Conservation (phyloP, 2,329 filamentous ascomycete species). For the Purpureocillium takamizusanense region DNA sequence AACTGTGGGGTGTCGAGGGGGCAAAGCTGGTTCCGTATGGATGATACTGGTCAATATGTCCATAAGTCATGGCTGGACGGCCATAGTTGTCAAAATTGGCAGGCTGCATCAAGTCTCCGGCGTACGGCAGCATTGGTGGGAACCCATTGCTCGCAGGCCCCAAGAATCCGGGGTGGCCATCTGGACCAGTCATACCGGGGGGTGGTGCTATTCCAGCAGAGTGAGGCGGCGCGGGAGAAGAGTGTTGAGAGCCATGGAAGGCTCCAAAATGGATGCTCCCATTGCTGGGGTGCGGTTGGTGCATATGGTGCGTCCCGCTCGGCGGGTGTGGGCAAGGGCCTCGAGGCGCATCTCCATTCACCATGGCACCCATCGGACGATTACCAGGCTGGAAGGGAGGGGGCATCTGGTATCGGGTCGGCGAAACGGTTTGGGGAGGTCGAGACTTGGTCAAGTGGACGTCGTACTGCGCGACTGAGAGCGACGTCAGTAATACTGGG, state of each 20-base stretch:
- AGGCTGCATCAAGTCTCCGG: constrained; percentile 23
- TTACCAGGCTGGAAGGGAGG: constrained; percentile 30
- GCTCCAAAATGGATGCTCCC: constrained; percentile 48
- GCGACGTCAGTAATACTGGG: constrained; percentile 4
- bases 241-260: constrained; percentile 44
- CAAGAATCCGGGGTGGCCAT: constrained; percentile 24
- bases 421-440: constrained; percentile 21
- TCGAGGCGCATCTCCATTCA: constrained; percentile 22
- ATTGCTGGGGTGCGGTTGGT: constrained; percentile 45
- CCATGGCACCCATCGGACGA: constrained; percentile 17
- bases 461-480: constrained; percentile 8
- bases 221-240: constrained; percentile 46
- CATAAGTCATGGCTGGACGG: constrained; percentile 24
- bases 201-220: constrained; percentile 39
- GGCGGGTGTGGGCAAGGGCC: constrained; percentile 21
- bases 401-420: constrained; percentile 32
- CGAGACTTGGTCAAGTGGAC: constrained; percentile 12
- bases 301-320: constrained; percentile 27
- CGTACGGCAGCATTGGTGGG: constrained; percentile 27
- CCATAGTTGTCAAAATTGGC: constrained; percentile 27
- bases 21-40: constrained; percentile 32
- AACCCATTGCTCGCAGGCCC: constrained; percentile 23
- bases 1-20: constrained; percentile 50
- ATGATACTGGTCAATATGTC: constrained; percentile 23
- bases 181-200: constrained; percentile 30